phyloP scores from a whole-genome alignment of 1,284 basidiomycete genomes.

The Xanthoconium separans region DNA sequence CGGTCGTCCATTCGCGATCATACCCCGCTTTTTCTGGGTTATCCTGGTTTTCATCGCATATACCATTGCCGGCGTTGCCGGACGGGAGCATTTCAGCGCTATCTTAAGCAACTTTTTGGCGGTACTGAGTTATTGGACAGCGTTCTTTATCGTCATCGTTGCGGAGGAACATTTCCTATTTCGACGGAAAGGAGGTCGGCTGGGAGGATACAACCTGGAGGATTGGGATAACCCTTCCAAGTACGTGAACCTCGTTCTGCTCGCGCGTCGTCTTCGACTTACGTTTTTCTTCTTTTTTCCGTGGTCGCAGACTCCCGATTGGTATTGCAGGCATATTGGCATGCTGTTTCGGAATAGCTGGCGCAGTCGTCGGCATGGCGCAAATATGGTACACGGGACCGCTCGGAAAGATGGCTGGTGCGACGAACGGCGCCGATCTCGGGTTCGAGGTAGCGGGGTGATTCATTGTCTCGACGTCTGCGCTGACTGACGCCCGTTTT shows the following conservation, averaged over 20 bases:
- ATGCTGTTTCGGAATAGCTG: constrained; percentile 45
- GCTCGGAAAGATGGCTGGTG: constrained; percentile 43
- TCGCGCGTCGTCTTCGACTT: not conserved
- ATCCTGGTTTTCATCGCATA: constrained; percentile 52
- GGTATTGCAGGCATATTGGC: constrained; percentile 55
- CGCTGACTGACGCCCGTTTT: not conserved
- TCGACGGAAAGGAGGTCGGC: constrained; percentile 39
- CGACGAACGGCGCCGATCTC: constrained; percentile 48
- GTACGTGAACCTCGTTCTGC: constrained; percentile 25
- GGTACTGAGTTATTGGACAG: constrained; percentile 65
- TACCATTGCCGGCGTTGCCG: constrained; percentile 61
- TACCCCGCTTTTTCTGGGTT: constrained; percentile 64
- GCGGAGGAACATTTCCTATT: constrained; percentile 61
- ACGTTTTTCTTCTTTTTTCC: not conserved
- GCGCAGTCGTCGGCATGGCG: constrained; percentile 51
- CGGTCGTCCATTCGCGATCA: constrained; percentile 49
- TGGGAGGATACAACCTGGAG: constrained; percentile 55
- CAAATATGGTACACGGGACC: constrained; percentile 55
- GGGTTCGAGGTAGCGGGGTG: constrained; percentile 49
- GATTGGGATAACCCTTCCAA: constrained; percentile 50
- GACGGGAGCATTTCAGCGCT: constrained; percentile 58
- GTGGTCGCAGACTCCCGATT: constrained; percentile 42
- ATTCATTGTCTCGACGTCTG: too few species aligned
- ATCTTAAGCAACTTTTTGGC: constrained; percentile 55
- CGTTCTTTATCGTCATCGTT: constrained; percentile 59